Base-by-base conservation (phyloP, 768 basidiomycete species). In the Lyophyllum atratum region DNA sequence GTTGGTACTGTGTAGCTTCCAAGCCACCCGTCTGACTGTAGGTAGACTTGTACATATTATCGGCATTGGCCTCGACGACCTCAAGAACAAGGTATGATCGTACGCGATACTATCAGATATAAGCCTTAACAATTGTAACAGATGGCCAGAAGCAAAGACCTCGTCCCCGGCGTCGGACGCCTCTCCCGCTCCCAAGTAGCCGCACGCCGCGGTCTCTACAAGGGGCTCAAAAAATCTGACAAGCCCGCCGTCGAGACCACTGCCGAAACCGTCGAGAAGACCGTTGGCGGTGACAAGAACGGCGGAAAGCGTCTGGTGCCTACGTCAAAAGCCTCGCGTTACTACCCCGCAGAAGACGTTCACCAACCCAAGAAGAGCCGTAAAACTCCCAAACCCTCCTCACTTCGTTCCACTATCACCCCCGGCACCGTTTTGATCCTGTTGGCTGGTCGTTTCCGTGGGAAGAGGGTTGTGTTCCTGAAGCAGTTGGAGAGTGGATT, bases 401-500 rank as follows among this genome's bases (percentile, higher is more conserved):
- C 81, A 60, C 85, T 98, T 62, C 93, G 96, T 68, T 72, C 86
- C 53, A 84, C 90, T 65, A 97, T 99, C 80, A 90, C 88, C 59
- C 93, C 95, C 59, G 97, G 97, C 62, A 89, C 94, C 72, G 83
- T 99, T 70, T 81, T 99, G 64, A 98, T 99, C 76, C 81, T 99
- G 66, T 87, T 99, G 67, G 96, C 97, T 59, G 97, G 97, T 69
- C 92, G 95, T 70, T 98, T 93, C 92, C 82, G 92, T 64, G 96
- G 96, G 62, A 98, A 98, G 86, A 87, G 97, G 54, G 97, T 99
- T 63, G 95, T 99, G 56, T 96, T 93, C 79, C 80, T 99, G 80
- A 97, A 97, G 85, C 94, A 95, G 81, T 78, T 98, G 73, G 83
- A 84, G 66, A 90, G 90, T 60, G 97, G 97, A 53, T 76, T 99